Evolutionary conservation across 2,329 filamentous ascomycete genomes (phyloP), one percentile per base, ranked within the genome.

Genomic region (Claviceps pazoutovae): DNA sequence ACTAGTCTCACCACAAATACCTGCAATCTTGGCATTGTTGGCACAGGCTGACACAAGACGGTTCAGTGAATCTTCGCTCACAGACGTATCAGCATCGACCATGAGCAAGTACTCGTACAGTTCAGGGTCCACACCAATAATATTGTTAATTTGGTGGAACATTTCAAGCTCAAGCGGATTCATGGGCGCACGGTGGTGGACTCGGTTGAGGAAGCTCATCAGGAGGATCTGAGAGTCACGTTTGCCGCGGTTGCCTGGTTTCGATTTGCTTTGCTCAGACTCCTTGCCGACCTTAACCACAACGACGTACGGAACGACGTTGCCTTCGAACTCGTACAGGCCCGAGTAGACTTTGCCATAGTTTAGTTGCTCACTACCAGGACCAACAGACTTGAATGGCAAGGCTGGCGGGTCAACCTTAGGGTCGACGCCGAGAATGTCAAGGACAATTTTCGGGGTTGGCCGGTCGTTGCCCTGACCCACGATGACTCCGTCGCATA

Each of bases 131-230:
- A 98, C 93, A 60, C 93, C 93, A 56, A 98, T 98, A 60, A 98
- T 88, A 66, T 98, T 98, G 77, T 96, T 95, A 73, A 98, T 88
- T 67, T 98, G 93, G 64, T 98, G 93, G 74, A 96, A 97, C 76
- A 97, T 95, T 68, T 98, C 93, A 46, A 98, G 74, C 66, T 98
- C 93, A 13, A 98, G 81, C 16, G 93, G 93, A 56, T 84, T 93
- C 93, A 98, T 98, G 1, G 91, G 84, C 2, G 86, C 75, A 56
- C 90, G 86, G 68, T 97, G 88, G 66, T 98, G 93, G 46, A 98
- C 93, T 54, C 91, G 88, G 71, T 98, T 98, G 60, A 98, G 80
- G 79, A 98, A 98, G 71, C 86, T 91, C 83, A 98, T 90, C 48
- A 97, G 75, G 57, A 97, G 70, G 61, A 98, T 88, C 68, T 98